Evolutionary conservation across 2,329 filamentous ascomycete species (phyloP).

Genomic region (Macrophomina pseudophaseolina): DNA sequence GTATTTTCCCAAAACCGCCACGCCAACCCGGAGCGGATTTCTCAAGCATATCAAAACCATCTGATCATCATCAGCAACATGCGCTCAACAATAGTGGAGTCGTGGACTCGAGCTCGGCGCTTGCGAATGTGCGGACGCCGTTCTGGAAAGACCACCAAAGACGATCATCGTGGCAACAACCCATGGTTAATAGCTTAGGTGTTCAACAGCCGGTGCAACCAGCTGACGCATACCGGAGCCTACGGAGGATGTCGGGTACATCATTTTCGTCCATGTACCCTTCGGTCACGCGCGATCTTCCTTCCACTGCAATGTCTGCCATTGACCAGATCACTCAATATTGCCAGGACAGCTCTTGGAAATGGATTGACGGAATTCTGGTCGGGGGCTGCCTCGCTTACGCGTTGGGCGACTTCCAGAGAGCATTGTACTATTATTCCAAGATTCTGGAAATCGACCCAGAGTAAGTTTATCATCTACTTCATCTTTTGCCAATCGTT

Average conservation of each 20-base stretch:
- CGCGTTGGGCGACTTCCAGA: constrained; percentile 81
- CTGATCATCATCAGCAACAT: constrained; percentile 12
- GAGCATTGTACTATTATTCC: constrained; percentile 75
- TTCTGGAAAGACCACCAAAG: constrained; percentile 22
- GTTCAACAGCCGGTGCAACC: constrained; percentile 17
- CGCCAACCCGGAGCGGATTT: constrained; percentile 60
- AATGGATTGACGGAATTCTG: constrained; percentile 90
- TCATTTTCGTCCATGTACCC: constrained; percentile 11
- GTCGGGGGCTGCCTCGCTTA: constrained; percentile 91
- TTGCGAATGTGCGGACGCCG: background rate
- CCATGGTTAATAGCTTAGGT: background rate
- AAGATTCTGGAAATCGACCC: constrained; percentile 66
- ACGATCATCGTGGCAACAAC: constrained; percentile 23
- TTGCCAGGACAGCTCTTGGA: constrained; percentile 48
- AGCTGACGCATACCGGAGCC: background rate
- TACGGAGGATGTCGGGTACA: constrained; percentile 18
- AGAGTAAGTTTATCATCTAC: constrained; percentile 48
- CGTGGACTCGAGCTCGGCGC: constrained; percentile 11
- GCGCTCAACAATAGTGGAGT: background rate
- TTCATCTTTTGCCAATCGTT: background rate
- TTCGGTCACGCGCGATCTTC: constrained; percentile 1
- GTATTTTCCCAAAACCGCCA: constrained; percentile 67
- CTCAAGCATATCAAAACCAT: constrained; percentile 33
- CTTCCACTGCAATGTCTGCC: constrained; percentile 40
- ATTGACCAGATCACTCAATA: constrained; percentile 43